Evolutionary conservation across 2,329 filamentous ascomycete species (phyloP).

Genomic region (Fusarium sororula): DNA sequence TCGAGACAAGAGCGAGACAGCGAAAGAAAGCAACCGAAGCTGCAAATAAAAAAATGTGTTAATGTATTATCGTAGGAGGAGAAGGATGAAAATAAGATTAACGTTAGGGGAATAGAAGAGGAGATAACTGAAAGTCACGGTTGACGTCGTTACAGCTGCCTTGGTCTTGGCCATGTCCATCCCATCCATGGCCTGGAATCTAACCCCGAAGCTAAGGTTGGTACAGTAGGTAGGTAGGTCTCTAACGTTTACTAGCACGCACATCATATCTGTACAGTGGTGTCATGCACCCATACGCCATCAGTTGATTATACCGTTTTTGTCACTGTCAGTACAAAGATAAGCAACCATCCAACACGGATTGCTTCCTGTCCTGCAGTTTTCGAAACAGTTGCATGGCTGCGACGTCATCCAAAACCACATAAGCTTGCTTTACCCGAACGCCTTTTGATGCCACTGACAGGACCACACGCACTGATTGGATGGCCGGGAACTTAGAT

Average conservation of each 20-base stretch:
- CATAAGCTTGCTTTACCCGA: slow-evolving; percentile 37
- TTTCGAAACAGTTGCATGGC: slow-evolving; percentile 31
- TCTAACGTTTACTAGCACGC: slow-evolving; percentile 14
- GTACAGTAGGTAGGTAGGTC: neutral
- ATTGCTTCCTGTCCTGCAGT: slow-evolving; percentile 25
- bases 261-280: slow-evolving; percentile 29
- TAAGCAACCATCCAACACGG: slow-evolving; percentile 8
- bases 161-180: neutral
- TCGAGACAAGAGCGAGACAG: slow-evolving; percentile 40
- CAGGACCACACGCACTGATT: slow-evolving; percentile 17
- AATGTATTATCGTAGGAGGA: neutral
- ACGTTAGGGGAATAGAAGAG: slow-evolving; percentile 1
- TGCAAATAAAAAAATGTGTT: neutral
- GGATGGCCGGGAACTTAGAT: neutral
- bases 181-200: slow-evolving; percentile 29
- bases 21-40: neutral
- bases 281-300: slow-evolving; percentile 32
- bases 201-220: neutral
- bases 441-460: slow-evolving; percentile 11
- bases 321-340: neutral
- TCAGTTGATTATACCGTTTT: slow-evolving; percentile 5
- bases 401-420: slow-evolving; percentile 39
- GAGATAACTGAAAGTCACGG: slow-evolving; percentile 5
- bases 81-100: neutral
- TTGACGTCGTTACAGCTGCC: slow-evolving; percentile 30